Evolutionary conservation across 1,139 yeast species (phyloP).

Genomic region (Debaryomycetaceae sp.): DNA sequence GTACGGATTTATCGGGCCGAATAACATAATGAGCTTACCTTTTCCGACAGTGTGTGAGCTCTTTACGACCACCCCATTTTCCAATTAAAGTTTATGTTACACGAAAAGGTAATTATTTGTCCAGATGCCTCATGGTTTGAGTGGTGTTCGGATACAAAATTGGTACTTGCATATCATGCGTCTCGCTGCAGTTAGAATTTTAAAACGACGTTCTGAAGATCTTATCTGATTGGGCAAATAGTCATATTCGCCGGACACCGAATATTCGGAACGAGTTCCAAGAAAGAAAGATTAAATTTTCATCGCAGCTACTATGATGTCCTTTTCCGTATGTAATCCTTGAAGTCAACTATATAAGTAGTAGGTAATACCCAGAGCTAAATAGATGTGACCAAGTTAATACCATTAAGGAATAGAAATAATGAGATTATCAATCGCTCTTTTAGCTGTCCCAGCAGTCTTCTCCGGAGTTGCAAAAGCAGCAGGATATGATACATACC

Average conservation of each 20-base stretch:
- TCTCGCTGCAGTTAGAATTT: no score
- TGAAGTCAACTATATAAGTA: background rate
- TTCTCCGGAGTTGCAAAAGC: conserved; percentile 3
- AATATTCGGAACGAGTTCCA: no score
- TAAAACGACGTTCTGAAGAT: no score
- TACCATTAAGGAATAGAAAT: background rate
- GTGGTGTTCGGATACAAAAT: background rate
- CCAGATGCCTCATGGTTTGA: background rate
- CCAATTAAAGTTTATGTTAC: no score
- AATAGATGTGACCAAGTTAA: background rate
- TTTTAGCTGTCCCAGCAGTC: background rate
- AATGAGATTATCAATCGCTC: background rate
- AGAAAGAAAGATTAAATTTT: no score
- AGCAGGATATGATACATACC: conserved; percentile 35
- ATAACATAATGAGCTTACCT: no score
- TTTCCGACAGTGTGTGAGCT: no score
- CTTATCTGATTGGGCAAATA: background rate
- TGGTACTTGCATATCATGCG: background rate
- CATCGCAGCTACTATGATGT: no score
- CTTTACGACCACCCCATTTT: no score
- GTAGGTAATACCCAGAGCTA: background rate
- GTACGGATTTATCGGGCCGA: no score
- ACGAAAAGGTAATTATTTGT: no score
- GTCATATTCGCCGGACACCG: no score
- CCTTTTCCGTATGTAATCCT: background rate